phyloP scores from a whole-genome alignment of 1,284 basidiomycete genomes.

The Caloboletus inedulis region DNA sequence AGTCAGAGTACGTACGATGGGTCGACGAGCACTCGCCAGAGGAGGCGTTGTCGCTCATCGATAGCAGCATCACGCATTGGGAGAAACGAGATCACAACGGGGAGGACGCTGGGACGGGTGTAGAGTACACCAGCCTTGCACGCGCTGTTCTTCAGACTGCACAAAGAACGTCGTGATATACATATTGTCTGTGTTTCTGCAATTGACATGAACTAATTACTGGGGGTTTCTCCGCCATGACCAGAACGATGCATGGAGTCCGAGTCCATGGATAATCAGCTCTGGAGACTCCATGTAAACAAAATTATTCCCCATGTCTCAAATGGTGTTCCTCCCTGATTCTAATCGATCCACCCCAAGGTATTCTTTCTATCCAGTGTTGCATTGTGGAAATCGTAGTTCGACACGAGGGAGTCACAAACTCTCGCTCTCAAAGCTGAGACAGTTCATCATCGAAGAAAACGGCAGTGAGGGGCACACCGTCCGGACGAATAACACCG shows the following conservation, averaged over 20 bases:
- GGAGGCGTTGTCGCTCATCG: slow-evolving; percentile 70
- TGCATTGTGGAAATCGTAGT: not conserved
- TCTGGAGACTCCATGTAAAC: not conserved
- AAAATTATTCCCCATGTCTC: not conserved
- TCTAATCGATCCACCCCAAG: not conserved
- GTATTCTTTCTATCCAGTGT: not conserved
- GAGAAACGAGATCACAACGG: slow-evolving; percentile 60
- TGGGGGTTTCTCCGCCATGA: not conserved
- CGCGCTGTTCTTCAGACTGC: slow-evolving; percentile 51
- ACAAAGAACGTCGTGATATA: slow-evolving; percentile 16
- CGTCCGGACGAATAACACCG: slow-evolving; percentile 66
- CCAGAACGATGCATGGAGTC: not conserved
- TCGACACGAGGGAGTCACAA: not conserved
- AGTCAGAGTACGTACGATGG: slow-evolving; percentile 89
- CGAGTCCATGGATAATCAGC: not conserved
- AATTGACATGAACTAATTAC: not conserved
- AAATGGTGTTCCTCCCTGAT: not conserved
- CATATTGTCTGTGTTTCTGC: not conserved
- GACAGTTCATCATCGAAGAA: slow-evolving; percentile 65
- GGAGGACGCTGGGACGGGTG: slow-evolving; percentile 43
- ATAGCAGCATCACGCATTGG: slow-evolving; percentile 69
- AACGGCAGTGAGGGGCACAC: slow-evolving; percentile 68
- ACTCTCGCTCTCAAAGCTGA: slow-evolving; percentile 6
- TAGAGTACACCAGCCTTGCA: slow-evolving; percentile 65
- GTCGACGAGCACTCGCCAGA: slow-evolving; percentile 73